These are phyloP conservation scores for Russula sp. DNA, from an alignment of 768 basidiomycete species.

Conservation along the genomic window DNA sequence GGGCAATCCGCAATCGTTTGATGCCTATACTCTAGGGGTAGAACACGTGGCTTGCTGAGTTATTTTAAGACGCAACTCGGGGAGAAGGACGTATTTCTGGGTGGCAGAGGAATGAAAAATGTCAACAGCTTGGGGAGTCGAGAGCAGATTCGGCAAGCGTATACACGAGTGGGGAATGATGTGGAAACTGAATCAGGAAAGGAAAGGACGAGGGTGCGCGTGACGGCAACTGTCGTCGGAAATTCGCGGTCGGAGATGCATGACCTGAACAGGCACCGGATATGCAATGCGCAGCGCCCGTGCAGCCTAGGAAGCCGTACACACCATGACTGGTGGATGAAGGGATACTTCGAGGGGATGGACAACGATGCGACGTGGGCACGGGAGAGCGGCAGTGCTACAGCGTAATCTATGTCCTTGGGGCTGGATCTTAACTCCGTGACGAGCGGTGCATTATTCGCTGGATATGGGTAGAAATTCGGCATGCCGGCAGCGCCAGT, in stretches of 20 bases:
- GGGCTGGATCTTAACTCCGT: conserved; percentile 12
- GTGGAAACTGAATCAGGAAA: not conserved
- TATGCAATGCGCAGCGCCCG: not conserved
- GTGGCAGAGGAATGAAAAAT: not conserved
- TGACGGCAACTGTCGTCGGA: conserved; percentile 19
- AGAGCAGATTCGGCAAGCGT: conserved; percentile 6
- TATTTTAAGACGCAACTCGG: not conserved
- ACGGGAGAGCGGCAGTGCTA: not conserved
- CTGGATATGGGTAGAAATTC: conserved; percentile 15
- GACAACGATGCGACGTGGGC: not conserved
- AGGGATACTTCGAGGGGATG: not conserved
- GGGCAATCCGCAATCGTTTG: not conserved
- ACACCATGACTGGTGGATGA: not conserved
- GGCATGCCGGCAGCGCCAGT: conserved; percentile 17
- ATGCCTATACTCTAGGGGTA: not conserved
- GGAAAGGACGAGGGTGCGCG: conserved; percentile 8
- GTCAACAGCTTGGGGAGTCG: not conserved
- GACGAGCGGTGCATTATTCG: conserved; percentile 9
- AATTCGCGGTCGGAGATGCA: conserved; percentile 7
- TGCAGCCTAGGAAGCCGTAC: not conserved
- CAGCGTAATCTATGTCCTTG: not conserved
- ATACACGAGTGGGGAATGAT: conserved; percentile 2
- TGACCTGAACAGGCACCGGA: conserved; percentile 6
- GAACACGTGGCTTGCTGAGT: not conserved
- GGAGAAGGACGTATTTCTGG: not conserved